Evolutionary conservation across 352 stramenopile genomes (phyloP), one percentile per base, ranked within the genome.

Genomic region (Pythium dissotocum): DNA sequence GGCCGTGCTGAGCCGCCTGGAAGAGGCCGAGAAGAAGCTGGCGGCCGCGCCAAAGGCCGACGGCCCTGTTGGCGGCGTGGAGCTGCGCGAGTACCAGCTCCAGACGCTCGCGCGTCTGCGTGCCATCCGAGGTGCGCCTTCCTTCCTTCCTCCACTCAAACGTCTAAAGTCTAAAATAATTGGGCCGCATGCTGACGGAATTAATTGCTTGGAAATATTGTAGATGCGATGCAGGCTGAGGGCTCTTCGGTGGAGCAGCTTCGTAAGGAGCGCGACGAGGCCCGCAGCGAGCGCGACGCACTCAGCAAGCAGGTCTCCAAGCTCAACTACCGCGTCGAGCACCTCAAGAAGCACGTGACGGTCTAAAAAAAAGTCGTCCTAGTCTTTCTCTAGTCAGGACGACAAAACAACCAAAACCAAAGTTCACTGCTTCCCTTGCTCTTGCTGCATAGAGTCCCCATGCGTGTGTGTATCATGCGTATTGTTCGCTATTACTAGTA

Each of bases 241-340:
- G 82, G 79, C 4, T 88, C 82, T 51, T 87, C 77, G 13, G 33
- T 90, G 26, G 82, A 84, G 52, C 78, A 86, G 69, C 71, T 92
- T 56, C 81, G 80, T 44, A 75, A 82, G 36, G 81, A 92, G 69
- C 80, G 83, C 58, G 82, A 89, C 32, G 77, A 79, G 32, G 82
- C 84, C 49, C 76, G 75, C 52, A 65, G 32, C 40, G 86, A 94
- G 67, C 79, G 82, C 60, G 82, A 89, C 52, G 72, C 70, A 16
- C 72, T 92, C 7, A 68, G 84, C 65, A 90, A 89, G 72, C 82
- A 92, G 72, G 83, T 94, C 44, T 63, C 77, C 58, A 94, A 94
- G 69, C 82, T 94, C 69, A 88, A 82, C 70, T 94, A 94, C 71
- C 86, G 83, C 61, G 75, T 94, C 42, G 65, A 85, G 30, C 86